Evolutionary conservation across 2,329 filamentous ascomycete species (phyloP).

Genomic region (Colletotrichum caudatum): DNA sequence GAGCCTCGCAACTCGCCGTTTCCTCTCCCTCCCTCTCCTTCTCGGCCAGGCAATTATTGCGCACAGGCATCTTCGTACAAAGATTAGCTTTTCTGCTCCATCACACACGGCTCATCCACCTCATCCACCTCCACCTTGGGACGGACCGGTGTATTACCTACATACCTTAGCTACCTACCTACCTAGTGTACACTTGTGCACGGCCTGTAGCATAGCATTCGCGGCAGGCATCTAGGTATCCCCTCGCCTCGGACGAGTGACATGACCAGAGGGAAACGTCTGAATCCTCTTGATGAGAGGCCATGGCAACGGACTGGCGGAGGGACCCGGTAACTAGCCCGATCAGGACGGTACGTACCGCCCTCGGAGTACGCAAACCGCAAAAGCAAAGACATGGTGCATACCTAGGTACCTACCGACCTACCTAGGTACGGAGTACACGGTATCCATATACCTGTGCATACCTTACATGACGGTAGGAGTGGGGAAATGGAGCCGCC

Average conservation of each 20-base stretch:
- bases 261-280: not conserved
- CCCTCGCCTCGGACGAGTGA: not conserved
- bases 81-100: not conserved
- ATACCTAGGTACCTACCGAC: too few species aligned
- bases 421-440: not conserved
- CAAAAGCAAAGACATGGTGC: not conserved
- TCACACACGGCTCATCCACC: not conserved
- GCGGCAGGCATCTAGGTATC: too few species aligned
- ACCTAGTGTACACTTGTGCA: too few species aligned
- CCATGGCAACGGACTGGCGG: not conserved
- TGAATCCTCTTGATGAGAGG: not conserved
- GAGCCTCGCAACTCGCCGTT: not conserved
- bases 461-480: too few species aligned
- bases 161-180: too few species aligned
- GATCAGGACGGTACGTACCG: not conserved
- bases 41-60: not conserved
- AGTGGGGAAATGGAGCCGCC: conserved; percentile 18
- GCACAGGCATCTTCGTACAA: not conserved
- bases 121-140: not conserved
- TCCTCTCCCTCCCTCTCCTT: not conserved
- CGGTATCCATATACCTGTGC: too few species aligned
- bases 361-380: not conserved
- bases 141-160: not conserved
- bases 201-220: too few species aligned
- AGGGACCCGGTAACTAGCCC: not conserved